phyloP scores from a whole-genome alignment of 345 rosid genomes.

The Punica granatum region DNA sequence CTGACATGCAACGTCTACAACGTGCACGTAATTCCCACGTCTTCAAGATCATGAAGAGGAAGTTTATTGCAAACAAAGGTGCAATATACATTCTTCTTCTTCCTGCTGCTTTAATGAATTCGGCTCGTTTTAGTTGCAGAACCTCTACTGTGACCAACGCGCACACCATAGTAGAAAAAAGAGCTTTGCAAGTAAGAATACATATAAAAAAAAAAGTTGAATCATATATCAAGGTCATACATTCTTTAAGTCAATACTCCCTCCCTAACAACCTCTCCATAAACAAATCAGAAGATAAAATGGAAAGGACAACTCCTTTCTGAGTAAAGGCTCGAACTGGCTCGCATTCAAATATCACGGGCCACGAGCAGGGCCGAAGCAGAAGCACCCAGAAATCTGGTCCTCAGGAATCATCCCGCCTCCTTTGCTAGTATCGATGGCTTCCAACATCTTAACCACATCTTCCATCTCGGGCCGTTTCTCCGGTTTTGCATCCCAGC shows the following conservation, averaged over 20 bases:
- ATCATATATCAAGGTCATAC: neutral
- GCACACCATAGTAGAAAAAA: neutral
- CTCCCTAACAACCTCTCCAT: neutral
- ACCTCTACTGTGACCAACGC: neutral
- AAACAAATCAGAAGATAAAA: neutral
- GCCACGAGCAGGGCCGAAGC: constrained; percentile 67
- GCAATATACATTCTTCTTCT: too few relatives aligned
- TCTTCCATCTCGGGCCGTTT: constrained; percentile 85
- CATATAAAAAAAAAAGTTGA: neutral
- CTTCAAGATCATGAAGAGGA: too few relatives aligned
- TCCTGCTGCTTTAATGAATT: neutral
- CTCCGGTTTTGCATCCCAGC: constrained; percentile 75
- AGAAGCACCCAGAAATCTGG: constrained; percentile 56
- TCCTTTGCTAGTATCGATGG: constrained; percentile 74
- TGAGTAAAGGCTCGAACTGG: neutral
- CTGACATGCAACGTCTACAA: too few relatives aligned
- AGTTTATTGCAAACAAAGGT: too few relatives aligned
- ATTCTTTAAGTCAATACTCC: neutral
- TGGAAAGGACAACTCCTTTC: neutral
- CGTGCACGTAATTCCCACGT: too few relatives aligned
- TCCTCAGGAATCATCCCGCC: constrained; percentile 97
- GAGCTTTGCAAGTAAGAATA: neutral
- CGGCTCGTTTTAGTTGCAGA: neutral
- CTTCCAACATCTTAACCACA: constrained; percentile 77
- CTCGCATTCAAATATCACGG: constrained; percentile 35